Percentiles rank a stretch among this genome's conserved stretches.
Conservation (phyloP, 2,329 filamentous ascomycete species). For the Ascochyta fabae region DNA sequence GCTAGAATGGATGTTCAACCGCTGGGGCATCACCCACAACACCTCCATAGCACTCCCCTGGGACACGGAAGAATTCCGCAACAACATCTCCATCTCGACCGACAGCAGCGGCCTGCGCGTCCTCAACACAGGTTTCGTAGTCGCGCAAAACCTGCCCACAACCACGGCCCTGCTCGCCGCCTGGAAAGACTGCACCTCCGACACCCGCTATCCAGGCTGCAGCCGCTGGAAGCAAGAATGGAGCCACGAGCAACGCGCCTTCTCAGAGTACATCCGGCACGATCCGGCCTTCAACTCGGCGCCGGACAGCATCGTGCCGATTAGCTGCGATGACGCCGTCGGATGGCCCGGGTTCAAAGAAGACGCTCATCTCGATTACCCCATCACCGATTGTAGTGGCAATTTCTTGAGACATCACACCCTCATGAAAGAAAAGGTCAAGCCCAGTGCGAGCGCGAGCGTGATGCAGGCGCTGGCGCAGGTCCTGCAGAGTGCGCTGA, state of each 20-base stretch:
- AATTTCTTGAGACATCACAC: slow-evolving; percentile 41
- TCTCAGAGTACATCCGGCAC: slow-evolving; percentile 45
- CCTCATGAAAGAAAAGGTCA: slow-evolving; percentile 22
- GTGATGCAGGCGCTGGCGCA: slow-evolving; percentile 24
- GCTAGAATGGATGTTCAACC: slow-evolving; percentile 58
- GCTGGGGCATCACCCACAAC: slow-evolving; percentile 52
- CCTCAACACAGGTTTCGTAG: slow-evolving; percentile 51
- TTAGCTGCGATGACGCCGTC: slow-evolving; percentile 46
- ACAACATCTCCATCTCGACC: slow-evolving; percentile 43
- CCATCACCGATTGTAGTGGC: slow-evolving; percentile 35
- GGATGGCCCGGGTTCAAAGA: slow-evolving; percentile 39
- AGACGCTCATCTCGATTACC: slow-evolving; percentile 12
- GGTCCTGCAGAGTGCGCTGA: slow-evolving; percentile 17
- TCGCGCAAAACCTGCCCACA: slow-evolving; percentile 42
- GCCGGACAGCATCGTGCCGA: slow-evolving; percentile 33
- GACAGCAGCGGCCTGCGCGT: slow-evolving; percentile 41
- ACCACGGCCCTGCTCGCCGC: slow-evolving; percentile 39
- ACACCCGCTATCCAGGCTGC: slow-evolving; percentile 36
- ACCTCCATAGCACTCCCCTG: slow-evolving; percentile 49
- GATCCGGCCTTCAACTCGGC: slow-evolving; percentile 36
- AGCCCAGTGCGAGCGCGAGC: slow-evolving; percentile 10
- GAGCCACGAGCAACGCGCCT: slow-evolving; percentile 45
- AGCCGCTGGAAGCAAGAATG: slow-evolving; percentile 35
- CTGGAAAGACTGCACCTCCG: slow-evolving; percentile 41
- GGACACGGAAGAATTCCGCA: slow-evolving; percentile 34